Evolutionary conservation across 106 monocot species (phyloP).

Genomic region (Platanthera guangdongensis): DNA sequence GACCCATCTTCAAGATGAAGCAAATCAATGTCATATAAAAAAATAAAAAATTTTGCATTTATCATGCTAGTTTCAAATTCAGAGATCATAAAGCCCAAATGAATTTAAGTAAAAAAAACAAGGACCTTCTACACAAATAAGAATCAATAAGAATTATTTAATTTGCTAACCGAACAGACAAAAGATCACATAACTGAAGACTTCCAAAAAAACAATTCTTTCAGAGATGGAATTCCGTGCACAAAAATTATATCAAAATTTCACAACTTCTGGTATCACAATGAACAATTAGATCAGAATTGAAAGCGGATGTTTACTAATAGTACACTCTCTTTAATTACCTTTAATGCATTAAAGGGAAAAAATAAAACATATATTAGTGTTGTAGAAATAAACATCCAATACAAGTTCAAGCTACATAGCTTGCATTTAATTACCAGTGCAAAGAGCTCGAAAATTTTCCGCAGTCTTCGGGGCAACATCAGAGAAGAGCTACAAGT

Average conservation of each 20-base stretch:
- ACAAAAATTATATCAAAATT: background rate
- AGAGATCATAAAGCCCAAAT: background rate
- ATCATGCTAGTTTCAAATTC: background rate
- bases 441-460: constrained; percentile 29
- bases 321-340: background rate
- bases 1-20: background rate
- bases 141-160: background rate
- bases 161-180: background rate
- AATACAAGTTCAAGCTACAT: background rate
- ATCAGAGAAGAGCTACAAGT: constrained; percentile 25
- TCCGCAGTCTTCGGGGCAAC: constrained; percentile 28
- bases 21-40: background rate
- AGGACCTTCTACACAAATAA: background rate
- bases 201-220: background rate
- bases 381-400: background rate
- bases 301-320: background rate
- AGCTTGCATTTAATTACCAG: constrained; percentile 14
- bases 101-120: too few relatives aligned
- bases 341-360: background rate
- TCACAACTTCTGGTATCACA: background rate
- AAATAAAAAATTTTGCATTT: background rate
- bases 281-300: background rate
- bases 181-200: background rate
- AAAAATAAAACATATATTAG: background rate
- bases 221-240: background rate